Percentiles rank a stretch among this genome's conserved stretches.
Evolutionary conservation across 1,284 basidiomycete genomes (phyloP).

Genomic region (Cutaneotrichosporon curvatum): DNA sequence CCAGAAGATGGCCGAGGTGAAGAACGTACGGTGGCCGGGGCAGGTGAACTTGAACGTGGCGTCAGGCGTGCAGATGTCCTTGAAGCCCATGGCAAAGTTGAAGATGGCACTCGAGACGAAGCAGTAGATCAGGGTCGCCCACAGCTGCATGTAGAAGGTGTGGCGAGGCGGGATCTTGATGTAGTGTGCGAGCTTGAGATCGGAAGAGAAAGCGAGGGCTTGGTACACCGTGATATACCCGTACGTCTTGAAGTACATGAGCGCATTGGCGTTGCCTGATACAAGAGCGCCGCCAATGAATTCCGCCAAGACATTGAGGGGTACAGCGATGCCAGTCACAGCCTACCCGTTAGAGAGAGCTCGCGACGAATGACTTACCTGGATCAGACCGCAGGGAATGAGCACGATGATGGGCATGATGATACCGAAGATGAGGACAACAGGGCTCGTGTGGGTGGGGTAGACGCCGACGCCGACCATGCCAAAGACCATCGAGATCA

Average conservation of each 20-base stretch:
- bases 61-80: slow-evolving; percentile 21
- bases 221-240: slow-evolving; percentile 52
- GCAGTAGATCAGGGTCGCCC: slow-evolving; percentile 55
- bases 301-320: slow-evolving; percentile 52
- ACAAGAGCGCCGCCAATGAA: slow-evolving; percentile 54
- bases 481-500: slow-evolving; percentile 53
- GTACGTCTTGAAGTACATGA: slow-evolving; percentile 58
- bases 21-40: slow-evolving; percentile 9
- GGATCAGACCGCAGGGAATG: slow-evolving; percentile 47
- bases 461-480: slow-evolving; percentile 47
- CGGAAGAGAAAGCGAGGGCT: slow-evolving; percentile 48
- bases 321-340: slow-evolving; percentile 53
- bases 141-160: slow-evolving; percentile 62
- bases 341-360: too few species aligned
- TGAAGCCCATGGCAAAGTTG: slow-evolving; percentile 27
- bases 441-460: slow-evolving; percentile 60
- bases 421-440: slow-evolving; percentile 43
- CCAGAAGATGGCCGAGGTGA: slow-evolving; percentile 54
- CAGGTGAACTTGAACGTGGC: slow-evolving; percentile 22
- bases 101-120: slow-evolving; percentile 19
- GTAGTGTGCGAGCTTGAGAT: slow-evolving; percentile 50
- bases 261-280: slow-evolving; percentile 55
- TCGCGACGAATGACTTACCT: too few species aligned
- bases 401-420: slow-evolving; percentile 20
- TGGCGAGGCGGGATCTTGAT: slow-evolving; percentile 24